Conservation (phyloP, 768 basidiomycete genomes). For the Saitozyma sp. region DNA sequence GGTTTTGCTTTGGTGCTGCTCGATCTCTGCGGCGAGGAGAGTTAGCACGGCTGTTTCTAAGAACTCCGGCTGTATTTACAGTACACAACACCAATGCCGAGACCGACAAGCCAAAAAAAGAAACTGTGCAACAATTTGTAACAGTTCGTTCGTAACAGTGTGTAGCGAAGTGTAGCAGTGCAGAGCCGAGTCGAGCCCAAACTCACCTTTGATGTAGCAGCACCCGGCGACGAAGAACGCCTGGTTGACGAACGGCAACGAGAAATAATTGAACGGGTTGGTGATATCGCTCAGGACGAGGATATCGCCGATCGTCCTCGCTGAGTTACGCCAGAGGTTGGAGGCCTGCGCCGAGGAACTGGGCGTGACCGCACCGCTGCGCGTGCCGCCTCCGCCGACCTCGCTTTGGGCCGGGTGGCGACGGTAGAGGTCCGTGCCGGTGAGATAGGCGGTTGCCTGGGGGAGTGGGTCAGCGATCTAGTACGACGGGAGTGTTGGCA, state of each 20-base stretch:
- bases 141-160: no score
- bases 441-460: conserved; percentile 17
- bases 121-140: no score
- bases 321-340: conserved; percentile 31
- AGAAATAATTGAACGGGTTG: conserved; percentile 21
- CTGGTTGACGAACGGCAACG: conserved; percentile 38
- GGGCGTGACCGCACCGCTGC: conserved; percentile 23
- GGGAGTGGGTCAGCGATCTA: not conserved
- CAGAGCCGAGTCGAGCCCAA: not conserved
- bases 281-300: conserved; percentile 37
- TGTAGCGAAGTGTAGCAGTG: no score
- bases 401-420: not conserved
- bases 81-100: no score
- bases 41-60: not conserved
- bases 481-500: no score
- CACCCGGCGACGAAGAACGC: conserved; percentile 36
- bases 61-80: no score
- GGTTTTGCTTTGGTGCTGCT: not conserved
- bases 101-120: no score
- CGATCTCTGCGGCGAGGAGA: conserved; percentile 9
- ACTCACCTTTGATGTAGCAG: conserved; percentile 37
- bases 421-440: conserved; percentile 12
- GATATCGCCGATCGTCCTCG: conserved; percentile 34
- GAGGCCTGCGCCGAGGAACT: conserved; percentile 14
- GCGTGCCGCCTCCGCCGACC: not conserved